Base-by-base conservation (phyloP, 164 flowering plant genomes). In the Magnolia sinica region DNA sequence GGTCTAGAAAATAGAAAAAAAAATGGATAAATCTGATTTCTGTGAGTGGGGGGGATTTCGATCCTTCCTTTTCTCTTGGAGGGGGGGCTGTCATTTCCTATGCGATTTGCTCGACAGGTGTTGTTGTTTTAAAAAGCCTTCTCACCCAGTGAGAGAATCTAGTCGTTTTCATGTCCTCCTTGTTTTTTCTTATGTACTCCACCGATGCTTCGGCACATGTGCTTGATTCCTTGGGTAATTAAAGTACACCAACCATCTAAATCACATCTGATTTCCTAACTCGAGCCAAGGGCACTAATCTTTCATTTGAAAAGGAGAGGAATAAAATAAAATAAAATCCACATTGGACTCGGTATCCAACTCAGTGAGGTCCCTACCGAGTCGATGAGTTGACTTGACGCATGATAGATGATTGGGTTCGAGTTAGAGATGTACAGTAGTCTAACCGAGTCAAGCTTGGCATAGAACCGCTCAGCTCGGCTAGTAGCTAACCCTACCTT, bases 41-140 rank as follows among this genome's bases (percentile, higher is more conserved):
- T 65, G 16, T 65, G 24, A 22, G 68, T 23, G 29, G 29, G 14
- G 24, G 24, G 68, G 49, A 24, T 70, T 70, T 59, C 20, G 78
- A 61, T 76, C 78, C 67, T 76, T 76, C 78, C 78, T 70, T 59
- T 59, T 59, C 78, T 76, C 78, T 76, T 78, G 80, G 80, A 73
- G 45, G 45, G 45, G 58, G 71, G 19, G 19, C 73, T 76, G 78
- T 76, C 73, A 76, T 71, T 50, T 70, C 70, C 74, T 50, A 13
- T 65, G 63, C 27, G 76, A 74, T 74, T 66, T 50, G 31, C 68
- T 18, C 22, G 49, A 73, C 68, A 63, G 68, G 66, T 65, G 37
- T 29, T 65, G 37, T 65, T 37, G 45, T 3, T 65, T 65, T 8
- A n/a, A 10, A 24, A 65, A 22, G 68, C 22, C 50, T 73, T 65